Evolutionary conservation across 2,329 filamentous ascomycete species (phyloP), one percentile per base, ranked within the genome.

Genomic region (Ophiostoma australiae): DNA sequence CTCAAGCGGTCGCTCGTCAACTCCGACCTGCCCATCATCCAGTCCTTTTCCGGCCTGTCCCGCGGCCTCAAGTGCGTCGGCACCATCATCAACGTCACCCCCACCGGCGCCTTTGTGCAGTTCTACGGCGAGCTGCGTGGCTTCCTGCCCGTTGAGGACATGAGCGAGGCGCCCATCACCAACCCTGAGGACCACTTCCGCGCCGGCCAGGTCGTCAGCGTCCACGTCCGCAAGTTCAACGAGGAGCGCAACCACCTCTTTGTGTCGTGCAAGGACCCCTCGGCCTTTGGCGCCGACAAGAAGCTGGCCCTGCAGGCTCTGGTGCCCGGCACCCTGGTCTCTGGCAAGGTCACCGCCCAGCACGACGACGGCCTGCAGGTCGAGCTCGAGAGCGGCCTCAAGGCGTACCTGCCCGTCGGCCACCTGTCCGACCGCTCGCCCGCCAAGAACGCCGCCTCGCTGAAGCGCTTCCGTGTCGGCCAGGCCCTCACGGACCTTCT

Each of bases 141-240:
- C 10, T 99, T 96, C 82, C 84, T 99, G 70, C 95, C 95, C 1
- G 90, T 97, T 0, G 92, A 92, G 1, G 94, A 99, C 80, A 99
- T 99, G 95, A 98, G 95, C 78, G 95, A 99, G 79, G 93, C 94
- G 13, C 97, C 91, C 77, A 97, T 99, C 76, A 87, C 91, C 75
- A 91, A 97, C 77, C 93, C 95, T 4, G 88, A 87, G 66, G 89
- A 96, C 77, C 94, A 98, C 80, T 99, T 99, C 82, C 89, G 90
- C 48, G 81, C 89, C 63, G 96, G 95, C 0, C 95, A 99, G 79
- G 94, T 97, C 1, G 90, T 99, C 74, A 96, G 89, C 76, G 91
- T 97, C 27, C 92, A 94, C 76, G 89, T 96, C n/a, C 80, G 97
- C 44, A 91, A 90, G 68, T 88, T 97, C 68, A 89, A 97, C 68